Evolutionary conservation across 805 yeast genomes (phyloP), one percentile per base, ranked within the genome.

Genomic region (Jamesozyma spencerorum): DNA sequence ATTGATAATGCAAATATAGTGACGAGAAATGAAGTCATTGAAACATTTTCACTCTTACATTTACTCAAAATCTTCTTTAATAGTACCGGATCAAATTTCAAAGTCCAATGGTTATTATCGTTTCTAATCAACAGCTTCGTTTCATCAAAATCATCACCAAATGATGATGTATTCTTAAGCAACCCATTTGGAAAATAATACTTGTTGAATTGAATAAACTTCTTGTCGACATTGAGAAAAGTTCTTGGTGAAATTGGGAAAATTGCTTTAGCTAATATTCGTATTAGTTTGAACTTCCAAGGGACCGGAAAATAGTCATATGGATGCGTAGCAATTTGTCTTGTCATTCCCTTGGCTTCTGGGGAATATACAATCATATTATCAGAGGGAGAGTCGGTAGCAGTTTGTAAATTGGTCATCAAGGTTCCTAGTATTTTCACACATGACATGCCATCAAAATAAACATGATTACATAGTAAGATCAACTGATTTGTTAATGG

Each of bases 381-480:
- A 14, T 30, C 10, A 5, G 18, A 14, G 5, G 10, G 6, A 5
- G 33, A 5, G 4, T 15, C 19, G 18, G 5, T 7, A 11, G 10
- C 17, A 12, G 18, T 17, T 24, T 31, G 31, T 13, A 57, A 38
- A 4, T 33, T 20, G 6, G 38, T 28, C 41, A 57, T 15, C 15
- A 57, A 40, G 1, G 40, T 27, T 15, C 46, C 44, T 51, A 52
- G 50, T 26, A 57, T 45, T 10, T 46, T 43, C 2, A 49, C 50
- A 18, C 50, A 45, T 1, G 60, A 49, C 36, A 55, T 44, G 7
- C 63, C 63, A 45, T 58, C 63, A 38, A 50, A 50, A 14, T 55
- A 40, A 2, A 47, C 47, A 41, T 58, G 63, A 32, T 55, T 57
- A 15, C 50, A 38, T 12, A 52, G 33, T 12, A 58, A 30, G 10